Evolutionary conservation across 257 asterid genomes (phyloP).

Genomic region (Solanum pinnatisectum): DNA sequence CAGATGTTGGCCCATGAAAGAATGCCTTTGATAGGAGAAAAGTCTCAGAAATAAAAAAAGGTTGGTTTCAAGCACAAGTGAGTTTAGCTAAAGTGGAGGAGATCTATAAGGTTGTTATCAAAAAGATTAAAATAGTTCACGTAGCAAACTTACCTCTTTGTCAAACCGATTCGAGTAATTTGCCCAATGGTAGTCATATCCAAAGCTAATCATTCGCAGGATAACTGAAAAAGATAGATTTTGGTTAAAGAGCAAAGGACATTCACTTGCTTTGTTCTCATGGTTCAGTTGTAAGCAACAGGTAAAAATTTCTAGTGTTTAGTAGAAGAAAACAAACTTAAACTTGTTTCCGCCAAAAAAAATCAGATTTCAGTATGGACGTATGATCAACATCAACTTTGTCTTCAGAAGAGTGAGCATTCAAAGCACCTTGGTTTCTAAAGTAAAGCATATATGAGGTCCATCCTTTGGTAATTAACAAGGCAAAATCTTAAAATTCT

Average conservation of each 20-base stretch:
- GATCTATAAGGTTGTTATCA: neutral
- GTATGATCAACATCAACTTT: neutral
- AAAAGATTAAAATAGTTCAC: neutral
- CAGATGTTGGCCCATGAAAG: neutral
- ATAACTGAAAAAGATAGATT: constrained; percentile 46
- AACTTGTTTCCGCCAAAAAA: neutral
- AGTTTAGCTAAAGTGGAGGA: neutral
- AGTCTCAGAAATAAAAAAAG: neutral
- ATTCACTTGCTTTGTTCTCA: neutral
- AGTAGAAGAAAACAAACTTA: neutral
- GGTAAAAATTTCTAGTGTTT: neutral
- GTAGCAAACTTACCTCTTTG: constrained; percentile 42
- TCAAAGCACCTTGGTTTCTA: neutral
- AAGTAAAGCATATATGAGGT: neutral
- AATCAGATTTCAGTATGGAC: neutral
- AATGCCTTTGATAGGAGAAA: neutral
- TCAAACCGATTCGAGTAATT: constrained; percentile 45
- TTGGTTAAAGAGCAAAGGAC: neutral
- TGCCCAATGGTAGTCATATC: constrained; percentile 88
- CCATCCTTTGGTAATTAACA: neutral
- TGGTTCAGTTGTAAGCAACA: neutral
- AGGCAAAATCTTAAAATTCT: neutral
- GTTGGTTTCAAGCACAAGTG: neutral
- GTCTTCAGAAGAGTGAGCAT: neutral
- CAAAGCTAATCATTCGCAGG: constrained; percentile 96